phyloP scores from a whole-genome alignment of 495 filamentous ascomycete genomes.

The Lentithecium fluviatile region DNA sequence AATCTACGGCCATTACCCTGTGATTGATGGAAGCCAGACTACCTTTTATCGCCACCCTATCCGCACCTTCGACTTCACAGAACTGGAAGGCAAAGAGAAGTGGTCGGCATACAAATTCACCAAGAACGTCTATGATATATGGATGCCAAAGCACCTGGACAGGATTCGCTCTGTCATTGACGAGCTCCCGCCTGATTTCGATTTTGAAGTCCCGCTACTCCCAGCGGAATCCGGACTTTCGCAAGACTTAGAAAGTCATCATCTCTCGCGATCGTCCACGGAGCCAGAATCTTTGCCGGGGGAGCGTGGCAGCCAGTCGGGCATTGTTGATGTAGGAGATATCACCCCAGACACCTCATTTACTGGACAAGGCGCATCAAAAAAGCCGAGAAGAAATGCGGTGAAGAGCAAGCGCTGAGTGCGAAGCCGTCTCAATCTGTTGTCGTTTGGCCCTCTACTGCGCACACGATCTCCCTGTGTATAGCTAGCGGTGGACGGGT shows the following conservation, averaged over 20 bases:
- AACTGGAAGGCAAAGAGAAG: slow-evolving; percentile 28
- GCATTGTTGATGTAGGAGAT: slow-evolving; percentile 8
- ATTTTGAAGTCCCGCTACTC: slow-evolving; percentile 20
- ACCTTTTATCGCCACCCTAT: slow-evolving; percentile 42
- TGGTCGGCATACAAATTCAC: slow-evolving; percentile 14
- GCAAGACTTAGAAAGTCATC: slow-evolving; percentile 3
- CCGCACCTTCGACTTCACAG: slow-evolving; percentile 38
- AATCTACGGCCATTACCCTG: slow-evolving; percentile 36
- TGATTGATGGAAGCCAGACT: slow-evolving; percentile 20
- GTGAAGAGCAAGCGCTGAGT: slow-evolving; percentile 14
- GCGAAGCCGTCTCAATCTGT: slow-evolving; percentile 15
- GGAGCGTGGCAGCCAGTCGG: slow-evolving; percentile 7
- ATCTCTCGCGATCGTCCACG: slow-evolving; percentile 9
- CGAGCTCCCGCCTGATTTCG: slow-evolving; percentile 2
- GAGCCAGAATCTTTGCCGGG: slow-evolving; percentile 16
- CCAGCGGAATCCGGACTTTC: too few relatives aligned
- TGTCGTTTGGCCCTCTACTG: slow-evolving; percentile 18
- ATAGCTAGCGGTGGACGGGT: slow-evolving; percentile 12
- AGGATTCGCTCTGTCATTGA: slow-evolving; percentile 15
- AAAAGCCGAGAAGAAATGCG: slow-evolving; percentile 15
- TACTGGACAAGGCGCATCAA: slow-evolving; percentile 16
- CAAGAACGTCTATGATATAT: slow-evolving; percentile 16
- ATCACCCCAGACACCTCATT: slow-evolving; percentile 19
- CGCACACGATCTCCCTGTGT: slow-evolving; percentile 16
- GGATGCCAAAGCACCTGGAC: slow-evolving; percentile 14